Base-by-base conservation (phyloP, 192 early-diverging fungal species). In the Physocladia obscura region DNA sequence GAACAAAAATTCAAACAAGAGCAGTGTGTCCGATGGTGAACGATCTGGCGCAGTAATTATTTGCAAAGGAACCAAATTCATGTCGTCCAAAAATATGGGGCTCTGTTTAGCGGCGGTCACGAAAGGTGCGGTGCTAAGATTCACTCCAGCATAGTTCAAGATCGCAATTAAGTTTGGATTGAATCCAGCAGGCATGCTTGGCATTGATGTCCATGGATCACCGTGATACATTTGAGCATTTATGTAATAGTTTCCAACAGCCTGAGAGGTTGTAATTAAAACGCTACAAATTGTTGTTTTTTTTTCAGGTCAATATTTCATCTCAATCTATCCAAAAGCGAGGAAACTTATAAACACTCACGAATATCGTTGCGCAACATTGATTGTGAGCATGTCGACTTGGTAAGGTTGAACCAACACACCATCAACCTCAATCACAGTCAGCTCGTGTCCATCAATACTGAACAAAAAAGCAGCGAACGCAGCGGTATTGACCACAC, bases 371-470 rank as follows among this genome's bases (percentile, higher is more conserved):
- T 84, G 82, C 8, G 76, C 78, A 27, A 82, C 51, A 40, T 77
- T 71, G 2, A 85, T 50, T 26, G 77, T 60, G 13, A 85, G 19
- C n/a, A 38, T 48, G 30, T 79, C 52, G 1, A 76, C 71, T 2
- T 38, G 38, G 50, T 76, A 74, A 0, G 82, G 82, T 27, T 85
- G 62, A 0, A 78, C 72, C 2, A 52, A 5, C 8, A 78, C 69
- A 15, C 84, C 84, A 62, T 85, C 84, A 4, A 80, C 79, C 51
- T 85, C 84, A 44, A 85, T 76, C n/a, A 85, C 79, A 3, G 82
- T 80, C 29, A 85, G 26, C n/a, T 62, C 74, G 59, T 84, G 84
- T n/a, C 70, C 63, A n/a, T 77, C 78, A 36, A 85, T 81, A 1
- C 48, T 69, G 49, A 85, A 73, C 5, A 65, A 71, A 31, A 85